Base-by-base conservation (phyloP, 768 basidiomycete species). In the Mycena rebaudengoi region DNA sequence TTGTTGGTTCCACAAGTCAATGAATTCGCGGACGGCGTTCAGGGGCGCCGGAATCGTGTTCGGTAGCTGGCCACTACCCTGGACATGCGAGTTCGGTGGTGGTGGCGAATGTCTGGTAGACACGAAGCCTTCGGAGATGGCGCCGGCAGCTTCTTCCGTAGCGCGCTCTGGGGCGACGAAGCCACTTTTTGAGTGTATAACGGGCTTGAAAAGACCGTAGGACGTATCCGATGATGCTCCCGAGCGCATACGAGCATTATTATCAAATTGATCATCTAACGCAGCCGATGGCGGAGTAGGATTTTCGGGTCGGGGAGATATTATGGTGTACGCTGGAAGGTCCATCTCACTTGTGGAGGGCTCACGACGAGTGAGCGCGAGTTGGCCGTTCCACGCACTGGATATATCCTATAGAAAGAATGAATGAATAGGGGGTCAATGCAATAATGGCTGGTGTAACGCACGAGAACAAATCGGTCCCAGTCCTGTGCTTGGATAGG, bases 1-100 rank as follows among this genome's bases (percentile, higher is more conserved):
- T 2, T 49, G 48, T 13, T 56, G 29, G 41, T 67, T 67, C 66
- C 66, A 67, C 28, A 67, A 53, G 11, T 25, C 40, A 29, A 67
- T 32, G 32, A 67, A 60, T 20, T 60, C 62, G 29, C 46, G 53
- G 2, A 67, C 66, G 23, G 32, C 50, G 4, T 56, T n/a, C n/a
- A n/a, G n/a, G n/a, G n/a, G 48, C 3, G 20, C 37, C 5, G n/a
- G n/a, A n/a, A n/a, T n/a, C n/a, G n/a, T n/a, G n/a, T n/a, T n/a
- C n/a, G n/a, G n/a, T n/a, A n/a, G n/a, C n/a, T n/a, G 43, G 37
- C n/a, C n/a, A n/a, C n/a, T n/a, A n/a, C n/a, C n/a, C n/a, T n/a
- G n/a, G n/a, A n/a, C n/a, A n/a, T n/a, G n/a, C n/a, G n/a, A n/a
- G n/a, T n/a, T n/a, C n/a, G n/a, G n/a, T n/a, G n/a, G n/a, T n/a